Evolutionary conservation across 2,329 filamentous ascomycete genomes (phyloP), one percentile per base, ranked within the genome.

Genomic region (Hypoxylon sp.): DNA sequence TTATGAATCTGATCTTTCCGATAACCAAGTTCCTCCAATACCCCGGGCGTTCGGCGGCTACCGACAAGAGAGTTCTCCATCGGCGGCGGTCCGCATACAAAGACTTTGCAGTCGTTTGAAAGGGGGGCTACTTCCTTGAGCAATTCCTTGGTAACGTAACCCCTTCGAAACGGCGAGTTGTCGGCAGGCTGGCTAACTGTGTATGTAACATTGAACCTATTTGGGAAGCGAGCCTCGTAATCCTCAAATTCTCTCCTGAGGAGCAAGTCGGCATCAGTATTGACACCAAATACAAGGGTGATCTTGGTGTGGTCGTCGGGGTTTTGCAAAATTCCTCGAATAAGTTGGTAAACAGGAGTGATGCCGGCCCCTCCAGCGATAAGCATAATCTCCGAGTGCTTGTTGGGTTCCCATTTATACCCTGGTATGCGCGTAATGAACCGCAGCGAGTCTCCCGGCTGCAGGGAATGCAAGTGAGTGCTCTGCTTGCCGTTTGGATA

Each of bases 281-380:
- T 91, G 63, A 88, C 88, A 32, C 89, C 90, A 72, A 88, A 91
- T 0, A 93, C 80, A 0, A 93, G 82, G 0, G 86, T 88, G 45
- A 92, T 81, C 56, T 82, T 83, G 1, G 90, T 92, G 63, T 80
- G 81, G 70, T 92, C 90, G 0, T 82, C 77, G 0, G 88, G 83
- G 72, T 91, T 86, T 46, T 80, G 76, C n/a, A 91, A 79, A 60
- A 91, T 89, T 1, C 87, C 87, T 51, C 83, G 85, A 1, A 85
- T 81, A 1, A 91, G 83, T 74, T 91, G 88, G 74, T 87, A 91
- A 69, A 90, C 84, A 0, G 91, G 90, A 0, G 90, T 92, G 68
- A 93, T 91, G 16, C 91, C 91, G 0, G 89, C 89, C 11, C 91
- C 90, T 46, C 91, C 90, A 0, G 90, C 90, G 45, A 93, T 85